Evolutionary conservation across 192 early-diverging fungal species (phyloP).

Genomic region (Haplosporangium gracile): DNA sequence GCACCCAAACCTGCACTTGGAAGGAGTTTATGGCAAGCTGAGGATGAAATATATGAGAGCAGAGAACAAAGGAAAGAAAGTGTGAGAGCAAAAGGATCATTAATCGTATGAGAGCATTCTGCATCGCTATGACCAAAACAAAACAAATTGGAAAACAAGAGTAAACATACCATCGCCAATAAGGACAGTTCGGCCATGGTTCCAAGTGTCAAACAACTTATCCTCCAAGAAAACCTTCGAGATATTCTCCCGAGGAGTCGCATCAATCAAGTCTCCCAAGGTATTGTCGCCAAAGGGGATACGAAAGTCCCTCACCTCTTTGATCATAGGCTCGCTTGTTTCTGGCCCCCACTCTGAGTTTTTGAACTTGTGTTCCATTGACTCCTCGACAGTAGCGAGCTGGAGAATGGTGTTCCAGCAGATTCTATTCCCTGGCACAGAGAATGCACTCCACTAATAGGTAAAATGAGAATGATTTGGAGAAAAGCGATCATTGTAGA

Average conservation of each 20-base stretch:
- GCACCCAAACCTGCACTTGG: conserved; percentile 16
- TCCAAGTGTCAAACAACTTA: conserved; percentile 17
- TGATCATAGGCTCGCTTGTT: background rate
- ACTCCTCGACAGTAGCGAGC: background rate
- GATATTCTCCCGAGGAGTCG: background rate
- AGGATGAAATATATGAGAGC: background rate
- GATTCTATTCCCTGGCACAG: background rate
- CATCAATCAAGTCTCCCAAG: background rate
- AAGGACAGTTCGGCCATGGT: background rate
- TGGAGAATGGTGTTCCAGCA: background rate
- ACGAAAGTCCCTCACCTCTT: background rate
- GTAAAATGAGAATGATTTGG: background rate
- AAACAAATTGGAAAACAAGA: background rate
- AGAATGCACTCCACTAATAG: background rate
- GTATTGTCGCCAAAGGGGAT: background rate
- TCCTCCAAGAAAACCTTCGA: conserved; percentile 2
- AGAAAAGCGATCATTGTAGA: too few relatives aligned
- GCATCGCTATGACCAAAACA: background rate
- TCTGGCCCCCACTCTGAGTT: background rate
- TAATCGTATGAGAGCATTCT: background rate
- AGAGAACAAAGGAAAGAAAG: background rate
- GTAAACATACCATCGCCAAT: conserved; percentile 5
- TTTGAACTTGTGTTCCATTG: background rate
- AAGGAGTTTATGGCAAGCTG: background rate
- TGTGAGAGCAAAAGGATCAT: background rate